These are phyloP conservation scores for Syzygium oleosum DNA, from an alignment of 345 rosid species.

Conservation along the genomic window DNA sequence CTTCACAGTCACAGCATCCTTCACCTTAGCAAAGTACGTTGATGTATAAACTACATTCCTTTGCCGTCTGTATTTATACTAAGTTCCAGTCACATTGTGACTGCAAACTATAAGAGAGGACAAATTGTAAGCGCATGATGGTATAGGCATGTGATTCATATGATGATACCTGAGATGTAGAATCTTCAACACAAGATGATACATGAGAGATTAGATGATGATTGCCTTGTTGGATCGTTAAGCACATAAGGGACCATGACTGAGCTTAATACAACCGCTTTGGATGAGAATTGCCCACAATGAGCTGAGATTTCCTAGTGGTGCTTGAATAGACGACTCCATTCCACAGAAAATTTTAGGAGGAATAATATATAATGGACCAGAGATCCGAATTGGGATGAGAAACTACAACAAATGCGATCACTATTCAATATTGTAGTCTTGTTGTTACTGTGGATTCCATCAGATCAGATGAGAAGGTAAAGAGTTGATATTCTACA, in stretches of 20 bases:
- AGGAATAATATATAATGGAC: not conserved
- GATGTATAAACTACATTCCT: too few species aligned
- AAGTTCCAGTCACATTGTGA: not conserved
- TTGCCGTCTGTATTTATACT: too few species aligned
- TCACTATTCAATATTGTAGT: not conserved
- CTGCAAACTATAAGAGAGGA: not conserved
- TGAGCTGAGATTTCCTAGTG: not conserved
- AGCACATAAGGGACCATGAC: not conserved
- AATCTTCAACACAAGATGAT: not conserved
- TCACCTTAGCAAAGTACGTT: not conserved
- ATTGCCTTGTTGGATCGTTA: not conserved
- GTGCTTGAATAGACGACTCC: not conserved
- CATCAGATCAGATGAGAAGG: not conserved
- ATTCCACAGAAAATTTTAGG: not conserved
- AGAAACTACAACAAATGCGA: not conserved
- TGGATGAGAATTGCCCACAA: too few species aligned
- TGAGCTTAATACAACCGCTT: not conserved
- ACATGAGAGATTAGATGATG: not conserved
- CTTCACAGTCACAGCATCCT: conserved; percentile 4
- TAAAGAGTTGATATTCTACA: not conserved
- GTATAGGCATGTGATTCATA: not conserved
- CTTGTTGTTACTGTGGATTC: not conserved
- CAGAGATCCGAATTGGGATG: not conserved
- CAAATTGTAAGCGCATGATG: not conserved
- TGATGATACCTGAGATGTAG: not conserved